A percentile compares a stretch with the other conserved stretches of the same genome.
These are phyloP conservation scores for Taphrina pruni DNA, from an alignment of 1,139 yeast genomes.

Conservation along the genomic window DNA sequence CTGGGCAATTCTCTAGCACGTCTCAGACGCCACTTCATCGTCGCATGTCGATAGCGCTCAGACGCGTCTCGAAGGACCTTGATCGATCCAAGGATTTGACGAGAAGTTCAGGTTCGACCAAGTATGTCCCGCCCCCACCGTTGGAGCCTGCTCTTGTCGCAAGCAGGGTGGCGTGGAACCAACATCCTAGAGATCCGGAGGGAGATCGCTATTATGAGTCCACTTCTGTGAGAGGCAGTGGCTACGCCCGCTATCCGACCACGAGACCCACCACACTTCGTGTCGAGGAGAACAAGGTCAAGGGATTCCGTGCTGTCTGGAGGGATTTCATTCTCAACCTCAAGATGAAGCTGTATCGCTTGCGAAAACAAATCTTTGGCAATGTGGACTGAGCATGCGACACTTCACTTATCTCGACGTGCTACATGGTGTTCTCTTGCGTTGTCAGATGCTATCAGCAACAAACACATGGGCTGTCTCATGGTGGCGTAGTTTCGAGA, in stretches of 20 bases:
- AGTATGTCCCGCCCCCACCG: slow-evolving; percentile 39
- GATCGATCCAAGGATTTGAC: slow-evolving; percentile 21
- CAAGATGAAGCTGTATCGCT: slow-evolving; percentile 34
- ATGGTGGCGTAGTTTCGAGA: no score
- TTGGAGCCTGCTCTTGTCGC: slow-evolving; percentile 32
- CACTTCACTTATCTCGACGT: no score
- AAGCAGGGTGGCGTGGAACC: slow-evolving; percentile 15
- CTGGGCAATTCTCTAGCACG: slow-evolving; percentile 24
- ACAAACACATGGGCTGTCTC: no score
- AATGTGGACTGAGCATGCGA: neutral
- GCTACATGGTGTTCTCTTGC: no score
- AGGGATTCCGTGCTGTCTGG: slow-evolving; percentile 41
- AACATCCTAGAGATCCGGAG: slow-evolving; percentile 5
- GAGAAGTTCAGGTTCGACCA: slow-evolving; percentile 11
- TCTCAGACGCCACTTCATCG: slow-evolving; percentile 32
- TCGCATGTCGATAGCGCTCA: slow-evolving; percentile 28
- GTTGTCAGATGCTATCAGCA: no score
- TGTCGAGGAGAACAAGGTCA: slow-evolving; percentile 35
- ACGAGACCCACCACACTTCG: slow-evolving; percentile 35
- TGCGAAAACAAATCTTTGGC: slow-evolving; percentile 29
- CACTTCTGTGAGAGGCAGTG: slow-evolving; percentile 26
- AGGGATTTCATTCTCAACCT: slow-evolving; percentile 35
- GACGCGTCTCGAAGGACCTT: slow-evolving; percentile 34
- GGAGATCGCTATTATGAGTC: slow-evolving; percentile 25
- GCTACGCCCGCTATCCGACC: slow-evolving; percentile 39